Base-by-base conservation (phyloP, 1,139 yeast genomes). In the Suhomyces taliae region DNA sequence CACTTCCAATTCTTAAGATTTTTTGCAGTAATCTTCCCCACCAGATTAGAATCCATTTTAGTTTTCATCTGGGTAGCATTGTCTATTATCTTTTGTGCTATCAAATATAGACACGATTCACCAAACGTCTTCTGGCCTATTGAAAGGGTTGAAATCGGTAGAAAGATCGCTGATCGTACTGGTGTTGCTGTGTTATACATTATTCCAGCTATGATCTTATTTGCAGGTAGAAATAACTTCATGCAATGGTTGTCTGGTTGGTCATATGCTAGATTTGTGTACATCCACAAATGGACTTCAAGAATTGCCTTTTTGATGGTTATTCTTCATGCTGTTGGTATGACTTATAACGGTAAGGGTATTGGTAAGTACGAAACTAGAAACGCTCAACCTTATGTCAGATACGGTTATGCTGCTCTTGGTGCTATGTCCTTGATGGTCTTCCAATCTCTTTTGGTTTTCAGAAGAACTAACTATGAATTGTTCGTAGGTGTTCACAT, bases 151-250 rank as follows among this genome's bases (percentile, higher is more conserved):
- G 85, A 79, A 56, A 66, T 81, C 56, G 78, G 82, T 46, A 69
- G 83, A 56, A 76, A 78, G 51, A 64, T 80, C 36, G 88, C 83
- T 39, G 86, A 82, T 57, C 73, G 95, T 62, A 63, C 85, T 2
- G 89, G 86, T 27, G 62, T 78, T 15, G 58, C 81, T 48, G 69
- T 78, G 6, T 59, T 75, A 42, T 72, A 74, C 46, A 68, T 78
- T 48, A 63, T 80, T 46, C 89, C 90, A 6, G 48, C 78, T 7
- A 58, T 80, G 39, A 67, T 82, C 19, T 62, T 83, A 39, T 82
- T 84, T 60, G 82, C 84, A 9, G 87, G 87, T 14, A 72, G 89
- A 67, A 87, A 87, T 62, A 87, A 86, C 60, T 66, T 86, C 44
- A 64, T 87, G 57, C 80, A 81, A 53, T 75, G 78, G 72, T 42